A percentile compares a stretch with the other conserved stretches of the same genome.
phyloP scores from a whole-genome alignment of 352 stramenopile genomes.

The Phytophthora rubi region DNA sequence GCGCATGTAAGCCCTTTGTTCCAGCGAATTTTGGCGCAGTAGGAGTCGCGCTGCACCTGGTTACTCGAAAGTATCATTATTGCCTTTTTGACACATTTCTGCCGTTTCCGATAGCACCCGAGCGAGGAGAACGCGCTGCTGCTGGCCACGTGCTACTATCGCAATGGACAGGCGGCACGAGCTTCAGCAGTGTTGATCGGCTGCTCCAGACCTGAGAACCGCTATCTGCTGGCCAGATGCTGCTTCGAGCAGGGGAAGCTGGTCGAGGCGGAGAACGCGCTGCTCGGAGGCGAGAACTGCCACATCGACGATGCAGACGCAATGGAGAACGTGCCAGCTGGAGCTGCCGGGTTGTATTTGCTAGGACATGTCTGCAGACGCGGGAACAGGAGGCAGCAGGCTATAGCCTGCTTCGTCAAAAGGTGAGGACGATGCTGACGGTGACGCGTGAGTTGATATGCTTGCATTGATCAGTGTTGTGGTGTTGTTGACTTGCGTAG shows the following conservation, averaged over 20 bases:
- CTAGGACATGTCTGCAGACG: slow-evolving; percentile 92
- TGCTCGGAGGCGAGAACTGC: slow-evolving; percentile 64
- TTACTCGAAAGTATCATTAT: slow-evolving; percentile 17
- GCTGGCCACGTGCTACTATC: slow-evolving; percentile 74
- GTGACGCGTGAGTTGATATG: neutral
- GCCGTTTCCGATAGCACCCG: slow-evolving; percentile 46
- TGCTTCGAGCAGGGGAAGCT: slow-evolving; percentile 77
- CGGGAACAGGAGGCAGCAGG: slow-evolving; percentile 89
- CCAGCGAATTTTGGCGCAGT: slow-evolving; percentile 14
- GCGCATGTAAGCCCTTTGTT: slow-evolving; percentile 59
- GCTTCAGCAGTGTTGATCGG: slow-evolving; percentile 65
- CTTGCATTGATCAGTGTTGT: neutral
- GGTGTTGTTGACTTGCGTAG: slow-evolving; percentile 43
- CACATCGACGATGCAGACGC: slow-evolving; percentile 30
- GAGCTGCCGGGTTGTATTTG: slow-evolving; percentile 93
- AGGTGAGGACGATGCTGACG: slow-evolving; percentile 44
- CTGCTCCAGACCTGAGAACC: slow-evolving; percentile 54
- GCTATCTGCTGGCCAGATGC: slow-evolving; percentile 71
- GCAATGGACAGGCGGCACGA: slow-evolving; percentile 53
- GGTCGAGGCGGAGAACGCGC: slow-evolving; percentile 91
- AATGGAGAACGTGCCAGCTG: slow-evolving; percentile 54
- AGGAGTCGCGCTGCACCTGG: slow-evolving; percentile 19
- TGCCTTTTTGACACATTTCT: slow-evolving; percentile 28
- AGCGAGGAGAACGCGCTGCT: slow-evolving; percentile 63
- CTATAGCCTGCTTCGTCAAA: slow-evolving; percentile 91